Percentiles rank a stretch among this genome's conserved stretches.
Conservation (phyloP, 2,329 filamentous ascomycete species). For the Sporothrix protearum region DNA sequence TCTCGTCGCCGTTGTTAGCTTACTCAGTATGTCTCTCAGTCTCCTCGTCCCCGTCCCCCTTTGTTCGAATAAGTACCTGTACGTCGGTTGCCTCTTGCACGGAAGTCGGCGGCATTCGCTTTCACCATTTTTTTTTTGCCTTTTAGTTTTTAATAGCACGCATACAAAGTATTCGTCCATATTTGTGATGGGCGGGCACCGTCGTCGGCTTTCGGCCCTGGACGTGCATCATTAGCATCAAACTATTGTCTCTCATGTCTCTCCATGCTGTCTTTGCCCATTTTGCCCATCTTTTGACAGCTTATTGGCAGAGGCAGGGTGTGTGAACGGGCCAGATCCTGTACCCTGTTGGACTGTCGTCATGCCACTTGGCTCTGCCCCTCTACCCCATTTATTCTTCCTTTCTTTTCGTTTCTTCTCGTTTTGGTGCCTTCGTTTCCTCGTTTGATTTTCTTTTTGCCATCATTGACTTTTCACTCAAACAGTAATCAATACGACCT, state of each 20-base stretch:
- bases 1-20: slow-evolving; percentile 8
- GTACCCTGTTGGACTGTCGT: slow-evolving; percentile 12
- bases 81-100: background rate
- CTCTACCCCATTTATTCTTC: background rate
- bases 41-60: background rate
- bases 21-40: background rate
- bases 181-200: background rate
- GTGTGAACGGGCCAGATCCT: background rate
- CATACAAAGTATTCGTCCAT: background rate
- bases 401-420: background rate
- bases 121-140: background rate
- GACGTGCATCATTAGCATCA: background rate
- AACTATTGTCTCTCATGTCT: background rate
- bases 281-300: background rate
- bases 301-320: background rate
- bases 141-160: background rate
- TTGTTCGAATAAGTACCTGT: background rate
- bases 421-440: background rate
- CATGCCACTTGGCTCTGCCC: slow-evolving; percentile 17
- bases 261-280: background rate
- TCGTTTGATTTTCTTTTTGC: background rate
- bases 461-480: background rate
- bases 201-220: background rate
- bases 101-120: slow-evolving; percentile 2
- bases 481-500: background rate